phyloP scores from a whole-genome alignment of 164 flowering plant species.

The Annona squamosa region DNA sequence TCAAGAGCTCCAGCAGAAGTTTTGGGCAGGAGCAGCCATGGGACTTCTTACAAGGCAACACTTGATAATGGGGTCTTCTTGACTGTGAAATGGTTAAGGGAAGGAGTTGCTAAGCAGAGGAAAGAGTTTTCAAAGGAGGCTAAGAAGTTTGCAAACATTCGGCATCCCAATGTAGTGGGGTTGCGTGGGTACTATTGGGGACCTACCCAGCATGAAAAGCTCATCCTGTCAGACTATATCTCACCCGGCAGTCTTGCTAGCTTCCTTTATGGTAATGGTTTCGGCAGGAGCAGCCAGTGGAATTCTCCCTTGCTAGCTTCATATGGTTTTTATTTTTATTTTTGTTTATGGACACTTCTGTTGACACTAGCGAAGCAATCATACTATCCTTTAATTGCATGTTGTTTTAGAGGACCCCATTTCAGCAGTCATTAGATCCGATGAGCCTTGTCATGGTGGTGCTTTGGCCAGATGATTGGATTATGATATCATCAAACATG shows the following conservation, averaged over 20 bases:
- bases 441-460: no score
- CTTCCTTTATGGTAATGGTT: slow-evolving; percentile 76
- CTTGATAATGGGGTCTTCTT: slow-evolving; percentile 73
- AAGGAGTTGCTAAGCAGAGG: slow-evolving; percentile 89
- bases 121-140: slow-evolving; percentile 96
- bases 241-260: slow-evolving; percentile 93
- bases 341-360: background rate
- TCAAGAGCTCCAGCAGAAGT: slow-evolving; percentile 99
- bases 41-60: slow-evolving; percentile 88
- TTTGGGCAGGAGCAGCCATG: slow-evolving; percentile 94
- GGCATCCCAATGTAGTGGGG: slow-evolving; percentile 96
- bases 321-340: background rate
- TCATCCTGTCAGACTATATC: slow-evolving; percentile 82
- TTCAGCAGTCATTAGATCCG: no score
- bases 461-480: no score
- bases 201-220: slow-evolving; percentile 97
- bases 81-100: slow-evolving; percentile 97
- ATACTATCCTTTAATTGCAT: background rate
- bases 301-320: background rate
- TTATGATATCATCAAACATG: no score
- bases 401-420: no score
- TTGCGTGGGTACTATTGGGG: slow-evolving; percentile 98
- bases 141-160: slow-evolving; percentile 81
- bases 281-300: background rate
- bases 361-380: background rate